Evolutionary conservation across 1,284 basidiomycete species (phyloP).

Genomic region (Acaromyces ingoldii): DNA sequence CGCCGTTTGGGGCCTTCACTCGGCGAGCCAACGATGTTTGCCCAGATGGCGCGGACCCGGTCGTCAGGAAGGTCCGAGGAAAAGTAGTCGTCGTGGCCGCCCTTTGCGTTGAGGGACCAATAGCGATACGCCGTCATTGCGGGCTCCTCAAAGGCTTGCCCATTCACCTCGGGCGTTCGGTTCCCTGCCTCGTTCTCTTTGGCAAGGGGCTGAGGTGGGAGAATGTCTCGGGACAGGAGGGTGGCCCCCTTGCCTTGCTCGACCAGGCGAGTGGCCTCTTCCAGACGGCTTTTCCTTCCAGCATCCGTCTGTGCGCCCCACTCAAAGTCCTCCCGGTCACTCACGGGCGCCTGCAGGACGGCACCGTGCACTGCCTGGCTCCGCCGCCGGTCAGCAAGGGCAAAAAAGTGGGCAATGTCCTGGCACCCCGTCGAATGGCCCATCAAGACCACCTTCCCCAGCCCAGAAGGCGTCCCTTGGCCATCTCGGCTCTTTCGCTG

Average conservation of each 20-base stretch:
- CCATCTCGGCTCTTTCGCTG: constrained; percentile 12
- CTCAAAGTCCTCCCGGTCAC: constrained; percentile 39
- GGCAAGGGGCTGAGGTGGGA: no score
- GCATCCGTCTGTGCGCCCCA: not conserved
- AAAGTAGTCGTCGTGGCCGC: constrained; percentile 47
- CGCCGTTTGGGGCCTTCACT: constrained; percentile 14
- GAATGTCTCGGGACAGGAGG: constrained; percentile 5
- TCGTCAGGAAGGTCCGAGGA: constrained; percentile 25
- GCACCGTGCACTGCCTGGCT: constrained; percentile 25
- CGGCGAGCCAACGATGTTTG: constrained; percentile 10
- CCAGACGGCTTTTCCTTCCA: no score
- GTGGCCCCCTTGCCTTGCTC: constrained; percentile 9
- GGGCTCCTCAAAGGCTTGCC: constrained; percentile 19
- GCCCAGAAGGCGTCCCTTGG: no score
- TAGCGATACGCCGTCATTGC: constrained; percentile 45
- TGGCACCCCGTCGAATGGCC: constrained; percentile 49
- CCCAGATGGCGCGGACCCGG: constrained; percentile 13
- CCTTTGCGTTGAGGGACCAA: constrained; percentile 27
- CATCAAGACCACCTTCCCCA: constrained; percentile 40
- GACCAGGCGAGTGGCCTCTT: constrained; percentile 10
- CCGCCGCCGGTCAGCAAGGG: not conserved
- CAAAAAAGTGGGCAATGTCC: constrained; percentile 35
- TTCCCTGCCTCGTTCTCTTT: not conserved
- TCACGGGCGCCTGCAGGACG: constrained; percentile 46
- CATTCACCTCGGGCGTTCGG: constrained; percentile 16